Evolutionary conservation across 371 early-diverging fungal species (phyloP).

Genomic region (Mortierella sp.): DNA sequence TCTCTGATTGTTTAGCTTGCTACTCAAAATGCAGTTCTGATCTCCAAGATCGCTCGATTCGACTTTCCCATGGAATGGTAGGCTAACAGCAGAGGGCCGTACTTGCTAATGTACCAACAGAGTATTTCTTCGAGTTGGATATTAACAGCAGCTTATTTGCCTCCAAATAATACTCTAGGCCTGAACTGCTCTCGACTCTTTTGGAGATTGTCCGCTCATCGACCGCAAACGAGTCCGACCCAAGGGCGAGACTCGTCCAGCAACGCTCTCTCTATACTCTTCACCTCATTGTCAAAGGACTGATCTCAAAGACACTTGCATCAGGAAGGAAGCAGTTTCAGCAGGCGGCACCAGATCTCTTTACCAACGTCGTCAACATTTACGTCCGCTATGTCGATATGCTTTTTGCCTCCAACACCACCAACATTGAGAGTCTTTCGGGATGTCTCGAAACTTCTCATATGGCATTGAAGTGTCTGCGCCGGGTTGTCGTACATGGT

Average conservation of each 20-base stretch:
- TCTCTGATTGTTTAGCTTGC: constrained; percentile 67
- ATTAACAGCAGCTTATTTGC: neutral
- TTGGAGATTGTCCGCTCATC: constrained; percentile 74
- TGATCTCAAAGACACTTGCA: constrained; percentile 84
- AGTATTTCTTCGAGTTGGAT: neutral
- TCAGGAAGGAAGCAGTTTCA: constrained; percentile 77
- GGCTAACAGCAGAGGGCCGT: neutral
- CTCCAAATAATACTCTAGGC: constrained; percentile 59
- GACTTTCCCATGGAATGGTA: constrained; percentile 91
- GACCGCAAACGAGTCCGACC: constrained; percentile 50
- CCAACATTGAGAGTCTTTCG: constrained; percentile 46
- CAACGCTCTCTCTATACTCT: constrained; percentile 83
- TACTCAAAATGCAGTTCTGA: constrained; percentile 80
- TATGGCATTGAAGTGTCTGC: constrained; percentile 78
- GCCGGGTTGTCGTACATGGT: constrained; percentile 82
- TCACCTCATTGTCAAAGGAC: constrained; percentile 82
- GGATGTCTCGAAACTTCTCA: constrained; percentile 67
- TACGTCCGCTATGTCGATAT: constrained; percentile 68
- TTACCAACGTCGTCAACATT: constrained; percentile 70
- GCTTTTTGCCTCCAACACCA: constrained; percentile 55
- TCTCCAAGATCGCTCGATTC: constrained; percentile 82
- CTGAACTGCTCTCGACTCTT: constrained; percentile 75
- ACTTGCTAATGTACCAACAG: neutral
- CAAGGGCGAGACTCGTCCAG: constrained; percentile 66
- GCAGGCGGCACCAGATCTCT: constrained; percentile 75